These are phyloP conservation scores for Sporothrix pallida DNA, from an alignment of 2,329 filamentous ascomycete species.

Conservation along the genomic window DNA sequence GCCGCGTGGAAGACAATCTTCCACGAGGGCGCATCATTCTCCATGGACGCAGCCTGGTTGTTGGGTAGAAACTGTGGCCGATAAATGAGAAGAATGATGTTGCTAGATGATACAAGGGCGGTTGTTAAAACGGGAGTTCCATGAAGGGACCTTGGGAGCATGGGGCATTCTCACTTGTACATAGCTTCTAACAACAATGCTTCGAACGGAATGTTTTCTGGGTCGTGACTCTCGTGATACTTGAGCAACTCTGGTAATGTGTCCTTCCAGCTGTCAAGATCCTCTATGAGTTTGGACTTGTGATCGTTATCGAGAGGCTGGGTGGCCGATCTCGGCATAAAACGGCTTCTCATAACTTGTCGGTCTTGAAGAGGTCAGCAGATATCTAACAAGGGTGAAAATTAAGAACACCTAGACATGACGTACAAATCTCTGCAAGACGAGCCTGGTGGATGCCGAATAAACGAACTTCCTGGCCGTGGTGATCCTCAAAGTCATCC, in stretches of 20 bases:
- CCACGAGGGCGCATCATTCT: slow-evolving; percentile 5
- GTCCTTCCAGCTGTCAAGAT: not conserved
- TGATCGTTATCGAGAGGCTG: not conserved
- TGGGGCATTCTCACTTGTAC: not conserved
- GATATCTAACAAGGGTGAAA: not conserved
- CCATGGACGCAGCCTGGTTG: not conserved
- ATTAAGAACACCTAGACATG: not conserved
- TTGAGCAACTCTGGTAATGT: not conserved
- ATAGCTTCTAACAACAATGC: not conserved
- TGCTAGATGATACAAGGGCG: not conserved
- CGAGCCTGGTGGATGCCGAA: slow-evolving; percentile 20
- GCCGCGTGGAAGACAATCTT: slow-evolving; percentile 12
- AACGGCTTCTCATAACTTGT: slow-evolving; percentile 3
- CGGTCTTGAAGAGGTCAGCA: not conserved
- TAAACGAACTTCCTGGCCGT: not conserved
- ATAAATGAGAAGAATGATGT: slow-evolving; percentile 15
- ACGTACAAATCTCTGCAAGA: slow-evolving; percentile 6
- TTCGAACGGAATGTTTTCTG: not conserved
- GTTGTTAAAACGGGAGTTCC: not conserved
- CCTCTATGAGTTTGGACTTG: not conserved
- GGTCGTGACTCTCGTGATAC: not conserved
- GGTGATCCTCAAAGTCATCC: slow-evolving; percentile 22
- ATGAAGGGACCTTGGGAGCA: too few species aligned
- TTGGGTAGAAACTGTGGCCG: slow-evolving; percentile 15
- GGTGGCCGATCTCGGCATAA: not conserved